Base-by-base conservation (phyloP, 2,329 filamentous ascomycete species). In the Aspergillus pseudotamarii region DNA sequence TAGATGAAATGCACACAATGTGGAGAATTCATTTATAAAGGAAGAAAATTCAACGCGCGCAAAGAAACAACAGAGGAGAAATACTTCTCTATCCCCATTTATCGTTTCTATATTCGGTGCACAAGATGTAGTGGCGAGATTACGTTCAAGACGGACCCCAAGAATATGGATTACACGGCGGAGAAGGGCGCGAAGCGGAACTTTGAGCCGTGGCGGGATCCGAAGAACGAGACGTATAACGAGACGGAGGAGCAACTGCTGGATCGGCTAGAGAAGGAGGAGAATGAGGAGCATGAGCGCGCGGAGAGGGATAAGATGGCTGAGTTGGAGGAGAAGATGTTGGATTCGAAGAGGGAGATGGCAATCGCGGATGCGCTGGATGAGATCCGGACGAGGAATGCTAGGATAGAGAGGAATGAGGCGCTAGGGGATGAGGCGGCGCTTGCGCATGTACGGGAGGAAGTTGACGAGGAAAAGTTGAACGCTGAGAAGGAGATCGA, bases 331-430 rank as follows among this genome's bases (percentile, higher is more conserved):
- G 90, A 91, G 66, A 98, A 98, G 82, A 97, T 94, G 60, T 82
- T 91, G 26, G 95, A 99, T 76, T 94, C 94, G 1, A 94, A 95
- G 82, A 86, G 91, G 46, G 95, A 99, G 79, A 99, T 99, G 94
- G 92, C 91, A 21, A 92, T 97, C 51, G 95, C 95, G 2, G 95
- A 99, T 81, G 94, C 94, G 9, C 81, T 99, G 60, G 95, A 99
- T 77, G 94, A 97, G 80, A 97, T 99, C 62, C 85, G 94, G 61
- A 94, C 92, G 58, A 83, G 94, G 67, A 99, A 99, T 80, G 95
- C 95, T 9, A 85, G 93, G 66, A 88, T 95, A 57, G 92, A 96
- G 77, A 85, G 91, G 67, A 90, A 89, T 10, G 89, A 92, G 64
- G 83, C 87, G 3, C 89, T 90, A 58, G 87, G 86, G 11, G 83